Evolutionary conservation across 2,329 filamentous ascomycete genomes (phyloP), one percentile per base, ranked within the genome.

Genomic region (Aspergillus japonicus): DNA sequence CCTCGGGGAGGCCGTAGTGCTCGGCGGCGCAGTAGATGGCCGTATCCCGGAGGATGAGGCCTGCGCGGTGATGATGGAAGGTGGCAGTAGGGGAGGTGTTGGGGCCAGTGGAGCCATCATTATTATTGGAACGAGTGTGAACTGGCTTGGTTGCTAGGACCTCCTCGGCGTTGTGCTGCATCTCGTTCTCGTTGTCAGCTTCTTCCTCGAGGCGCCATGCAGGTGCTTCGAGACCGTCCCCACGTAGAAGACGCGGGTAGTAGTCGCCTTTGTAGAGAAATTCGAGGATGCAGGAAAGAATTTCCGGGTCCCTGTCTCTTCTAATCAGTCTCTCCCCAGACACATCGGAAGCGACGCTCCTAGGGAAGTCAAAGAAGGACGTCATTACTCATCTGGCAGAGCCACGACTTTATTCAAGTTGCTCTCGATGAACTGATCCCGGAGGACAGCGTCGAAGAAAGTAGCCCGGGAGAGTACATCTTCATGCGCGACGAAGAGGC

Each of bases 191-290:
- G 4, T 19, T 16, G 14, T 44, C 39, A 3, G 6, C 39, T 16
- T 44, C 39, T 16, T 44, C 39, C 39, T 44, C 39, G 16, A 44
- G 39, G 39, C 16, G 16, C 39, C 39, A 44, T 1, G 6, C 16
- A 44, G 39, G 39, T 16, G 16, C 14, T 4, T 35, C 33, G 14
- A 16, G 39, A 44, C 39, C 39, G 1, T 44, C 39, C 14, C 14
- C 16, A 19, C 16, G 16, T 19, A 44, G 16, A 19, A 97, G 84
- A 77, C 92, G 90, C 58, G 93, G 93, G 78, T 90, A 95, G 81
- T 96, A 96, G 84, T 96, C 92, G 68, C 91, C 92, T 83, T 96
- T 96, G 88, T 97, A 97, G 68, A 97, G 87, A 77, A 93, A 97
- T 82, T 97, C 93, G 81, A 97, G 91, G 71, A 97, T 83, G 72